Conservation (phyloP, 1,139 yeast genomes). For the Blastobotrys capitulatus region DNA sequence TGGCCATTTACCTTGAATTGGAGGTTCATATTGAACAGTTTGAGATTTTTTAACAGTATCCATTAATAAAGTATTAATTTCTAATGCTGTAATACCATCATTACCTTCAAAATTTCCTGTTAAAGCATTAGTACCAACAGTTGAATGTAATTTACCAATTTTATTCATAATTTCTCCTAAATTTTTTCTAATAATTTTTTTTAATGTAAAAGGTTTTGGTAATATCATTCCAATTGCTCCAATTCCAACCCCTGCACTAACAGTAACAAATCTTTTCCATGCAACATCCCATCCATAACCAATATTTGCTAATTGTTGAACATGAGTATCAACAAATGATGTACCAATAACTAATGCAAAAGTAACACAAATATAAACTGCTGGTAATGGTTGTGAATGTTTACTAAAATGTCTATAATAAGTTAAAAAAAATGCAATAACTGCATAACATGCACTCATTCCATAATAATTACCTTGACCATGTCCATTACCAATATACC, state of each 20-base stretch:
- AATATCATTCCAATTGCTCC: slow-evolving; percentile 31
- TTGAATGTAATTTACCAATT: slow-evolving; percentile 27
- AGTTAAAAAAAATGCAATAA: slow-evolving; percentile 23
- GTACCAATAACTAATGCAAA: slow-evolving; percentile 30
- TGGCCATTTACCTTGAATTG: slow-evolving; percentile 29
- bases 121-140: slow-evolving; percentile 26
- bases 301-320: slow-evolving; percentile 14
- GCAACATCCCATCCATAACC: slow-evolving; percentile 34
- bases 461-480: slow-evolving; percentile 33
- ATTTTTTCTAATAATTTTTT: slow-evolving; percentile 23
- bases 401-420: slow-evolving; percentile 30
- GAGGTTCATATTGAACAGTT: slow-evolving; percentile 26
- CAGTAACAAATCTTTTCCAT: slow-evolving; percentile 34
- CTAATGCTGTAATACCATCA: slow-evolving; percentile 20
- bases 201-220: slow-evolving; percentile 31
- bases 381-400: slow-evolving; percentile 29
- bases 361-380: slow-evolving; percentile 30
- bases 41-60: slow-evolving; percentile 1
- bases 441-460: slow-evolving; percentile 29
- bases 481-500: slow-evolving; percentile 34
- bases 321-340: slow-evolving; percentile 28
- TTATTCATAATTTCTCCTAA: slow-evolving; percentile 23
- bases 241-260: slow-evolving; percentile 29
- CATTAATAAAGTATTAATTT: slow-evolving; percentile 17
- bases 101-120: slow-evolving; percentile 16